These are phyloP conservation scores for Platismatia glauca DNA, from an alignment of 495 filamentous ascomycete species.

Conservation along the genomic window DNA sequence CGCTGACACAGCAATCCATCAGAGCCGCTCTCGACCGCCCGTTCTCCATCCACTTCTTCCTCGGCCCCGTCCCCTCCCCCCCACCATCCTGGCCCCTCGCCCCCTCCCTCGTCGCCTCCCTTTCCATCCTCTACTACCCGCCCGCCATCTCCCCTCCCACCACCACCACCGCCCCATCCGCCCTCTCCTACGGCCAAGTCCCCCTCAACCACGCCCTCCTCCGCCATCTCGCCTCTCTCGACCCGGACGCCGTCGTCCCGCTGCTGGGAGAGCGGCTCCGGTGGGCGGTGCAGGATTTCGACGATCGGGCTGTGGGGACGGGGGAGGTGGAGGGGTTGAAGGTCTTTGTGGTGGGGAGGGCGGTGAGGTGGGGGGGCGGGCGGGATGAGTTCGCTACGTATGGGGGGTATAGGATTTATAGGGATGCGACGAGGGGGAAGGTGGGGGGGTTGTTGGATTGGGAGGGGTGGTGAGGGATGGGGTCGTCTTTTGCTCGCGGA, in stretches of 20 bases:
- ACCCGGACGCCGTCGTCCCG: constrained; percentile 31
- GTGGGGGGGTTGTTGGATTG: constrained; percentile 26
- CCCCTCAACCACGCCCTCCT: constrained; percentile 48
- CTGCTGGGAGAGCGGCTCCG: constrained; percentile 40
- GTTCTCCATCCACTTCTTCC: constrained; percentile 52
- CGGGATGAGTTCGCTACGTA: background rate
- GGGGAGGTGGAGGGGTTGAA: constrained; percentile 3
- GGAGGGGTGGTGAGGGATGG: constrained; percentile 17
- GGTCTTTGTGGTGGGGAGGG: constrained; percentile 18
- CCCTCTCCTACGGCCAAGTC: constrained; percentile 36
- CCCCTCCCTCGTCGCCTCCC: constrained; percentile 39
- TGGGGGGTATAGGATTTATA: constrained; percentile 16
- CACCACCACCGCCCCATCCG: background rate
- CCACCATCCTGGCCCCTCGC: constrained; percentile 35
- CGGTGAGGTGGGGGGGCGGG: background rate
- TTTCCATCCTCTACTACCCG: constrained; percentile 12
- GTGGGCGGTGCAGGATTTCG: constrained; percentile 25
- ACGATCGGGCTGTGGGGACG: background rate
- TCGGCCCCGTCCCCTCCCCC: constrained; percentile 40
- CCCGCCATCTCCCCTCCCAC: background rate
- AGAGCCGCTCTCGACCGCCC: constrained; percentile 43
- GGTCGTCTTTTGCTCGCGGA: background rate
- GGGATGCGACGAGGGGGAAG: constrained; percentile 27
- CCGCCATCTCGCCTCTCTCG: constrained; percentile 34
- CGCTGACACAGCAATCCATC: background rate